Base-by-base conservation (phyloP, 345 rosid genomes). In the Pelargonium nanum region DNA sequence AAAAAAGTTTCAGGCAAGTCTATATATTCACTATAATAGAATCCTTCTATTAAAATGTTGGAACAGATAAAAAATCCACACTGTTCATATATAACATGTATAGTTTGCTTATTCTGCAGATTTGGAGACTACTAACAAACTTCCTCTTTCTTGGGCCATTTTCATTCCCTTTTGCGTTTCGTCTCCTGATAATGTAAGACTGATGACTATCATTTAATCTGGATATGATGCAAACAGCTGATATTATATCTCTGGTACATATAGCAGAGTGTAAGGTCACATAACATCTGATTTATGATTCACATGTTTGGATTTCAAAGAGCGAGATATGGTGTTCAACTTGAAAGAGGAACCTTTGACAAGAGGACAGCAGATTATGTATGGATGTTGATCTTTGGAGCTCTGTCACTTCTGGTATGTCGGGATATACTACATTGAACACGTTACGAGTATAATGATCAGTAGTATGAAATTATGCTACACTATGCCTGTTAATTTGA, bases 381-480 rank as follows among this genome's bases (percentile, higher is more conserved):
- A 24, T 85, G 91, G 87, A 85, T 85, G 91, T 63, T 85, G 54
- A 60, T 85, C 65, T 78, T 82, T 54, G 91, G 87, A 55, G 87
- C 87, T n/a, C 20, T 85, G 0, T 75, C 91, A 56, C 84, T 85
- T 54, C 68, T 82, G 71, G 91, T 85, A 60, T 62, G 74, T 68
- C n/a, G 24, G 22, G 23, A 54, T 20, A 20, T 55, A 20, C 23
- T 53, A 45, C 61, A 58, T 9, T 32, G 59, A 19, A 9, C 6
- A 19, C 28, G 16, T 13, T 23, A 22, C 59, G 28, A 23, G n/a
- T 15, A 40, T 1, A 21, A 28, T 23, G 22, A 19, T 17, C 19
- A 24, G 20, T 59, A 17, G 10, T n/a, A 24, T 24, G 53, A n/a
- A 21, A 24, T 59, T 16, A 32, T 22, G 22, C 22, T n/a, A 7